Percentiles rank a stretch among this genome's conserved stretches.
phyloP scores from a whole-genome alignment of 345 rosid genomes.

The Brassica carinata region DNA sequence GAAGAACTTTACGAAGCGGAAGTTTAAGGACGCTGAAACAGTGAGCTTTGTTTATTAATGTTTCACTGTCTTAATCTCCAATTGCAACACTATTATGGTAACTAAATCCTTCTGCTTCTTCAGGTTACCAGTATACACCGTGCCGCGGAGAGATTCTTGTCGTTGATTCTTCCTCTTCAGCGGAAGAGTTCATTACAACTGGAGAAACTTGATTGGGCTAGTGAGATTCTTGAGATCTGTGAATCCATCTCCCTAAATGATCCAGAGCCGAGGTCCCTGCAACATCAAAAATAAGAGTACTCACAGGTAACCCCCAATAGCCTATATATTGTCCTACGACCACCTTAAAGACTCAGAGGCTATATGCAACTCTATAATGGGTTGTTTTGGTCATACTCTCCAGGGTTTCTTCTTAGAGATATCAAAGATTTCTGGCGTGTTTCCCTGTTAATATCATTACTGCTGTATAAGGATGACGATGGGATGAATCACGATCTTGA shows the following conservation, averaged over 20 bases:
- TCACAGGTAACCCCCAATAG: constrained; percentile 6
- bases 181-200: not conserved
- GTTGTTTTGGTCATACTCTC: constrained; percentile 4
- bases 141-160: not conserved
- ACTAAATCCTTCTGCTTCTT: not conserved
- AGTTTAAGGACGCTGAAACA: constrained; percentile 33
- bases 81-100: not conserved
- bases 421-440: constrained; percentile 87
- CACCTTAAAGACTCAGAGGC: not conserved
- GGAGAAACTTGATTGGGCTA: not conserved
- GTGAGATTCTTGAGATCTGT: not conserved
- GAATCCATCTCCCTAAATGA: not conserved
- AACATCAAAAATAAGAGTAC: not conserved
- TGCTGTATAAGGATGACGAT: constrained; percentile 45
- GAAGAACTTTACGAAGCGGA: constrained; percentile 24
- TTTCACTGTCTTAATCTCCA: not conserved
- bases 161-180: not conserved
- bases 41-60: not conserved
- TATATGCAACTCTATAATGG: not conserved
- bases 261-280: not conserved
- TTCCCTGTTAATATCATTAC: constrained; percentile 62
- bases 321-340: not conserved
- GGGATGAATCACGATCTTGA: not conserved
- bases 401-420: constrained; percentile 81
- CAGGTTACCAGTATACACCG: not conserved